Base-by-base conservation (phyloP, 495 filamentous ascomycete genomes). In the Penicillium bovifimosum region DNA sequence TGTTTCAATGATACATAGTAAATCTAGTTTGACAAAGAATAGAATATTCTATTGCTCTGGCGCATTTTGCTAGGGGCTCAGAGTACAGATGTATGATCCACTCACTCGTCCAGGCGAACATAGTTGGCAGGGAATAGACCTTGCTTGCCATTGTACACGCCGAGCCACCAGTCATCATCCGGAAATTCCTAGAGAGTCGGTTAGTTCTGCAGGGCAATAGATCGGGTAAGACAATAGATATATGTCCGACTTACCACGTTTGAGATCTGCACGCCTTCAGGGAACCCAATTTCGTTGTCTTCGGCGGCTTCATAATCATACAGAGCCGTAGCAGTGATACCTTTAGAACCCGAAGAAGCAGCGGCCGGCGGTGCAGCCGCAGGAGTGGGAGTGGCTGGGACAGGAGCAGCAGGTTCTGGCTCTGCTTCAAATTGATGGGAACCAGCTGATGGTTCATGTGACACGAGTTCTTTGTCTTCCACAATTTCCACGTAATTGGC, bases 231-330 rank as follows among this genome's bases (percentile, higher is more conserved):
- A 53, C 6, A 52, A 6, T 26, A 9, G 41, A 34, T 29, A n/a
- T 16, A 24, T 4, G 20, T 17, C 32, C 9, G n/a, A 66, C 83
- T 72, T 78, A 87, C 84, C 51, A 87, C 66, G 41, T 76, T 72
- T 4, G 64, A 71, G 43, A 99, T 88, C 41, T 75, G 89, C 26
- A 87, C 91, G 5, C 84, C 85, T 60, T 99, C 93, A 0, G 90
- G 89, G 68, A 99, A 99, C 61, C 83, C 90, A 49, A 99, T 69
- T 69, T 99, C 93, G 61, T 99, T 99, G 52, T 95, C 95, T 67
- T 99, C 93, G 0, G 91, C 91, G 31, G 93, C 93, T 64, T 96
- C 92, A 55, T 99, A 99, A 59, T 99, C 93, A 67, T 95, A 99
- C 42, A 91, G 71, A 8, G 93, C 93, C 9, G 80, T 88, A 5